Evolutionary conservation across 2,329 filamentous ascomycete species (phyloP), one percentile per base, ranked within the genome.

Genomic region (Capronia americana): DNA sequence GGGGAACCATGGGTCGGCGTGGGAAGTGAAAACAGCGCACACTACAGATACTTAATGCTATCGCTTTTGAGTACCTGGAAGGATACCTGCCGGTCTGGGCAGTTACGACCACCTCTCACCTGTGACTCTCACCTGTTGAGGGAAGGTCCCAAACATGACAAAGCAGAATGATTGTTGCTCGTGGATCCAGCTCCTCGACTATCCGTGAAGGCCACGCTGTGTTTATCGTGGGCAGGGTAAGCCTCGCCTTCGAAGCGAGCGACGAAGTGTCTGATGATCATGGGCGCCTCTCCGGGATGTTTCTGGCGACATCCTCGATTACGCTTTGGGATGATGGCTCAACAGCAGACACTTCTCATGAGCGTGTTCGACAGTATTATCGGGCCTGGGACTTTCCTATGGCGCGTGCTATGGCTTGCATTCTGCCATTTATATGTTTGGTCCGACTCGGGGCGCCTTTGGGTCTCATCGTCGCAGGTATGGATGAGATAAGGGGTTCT

Each of bases 331-430:
- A 17, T 50, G 76, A 76, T 1, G 76, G 74, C 76, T 65, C 23
- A 70, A 70, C 26, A 28, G 44, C 11, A 63, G 72, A n/a, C 71
- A 73, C 57, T 53, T 20, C 61, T 69, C 44, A 67, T 73, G 24
- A 73, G 72, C 17, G 72, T 69, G 2, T 57, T 73, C 14, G 70
- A 70, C 28, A 69, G 71, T 12, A 65, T 70, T 24, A 72, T 73
- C 38, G 69, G 80, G 56, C 84, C 82, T 1, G 82, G 82, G 67
- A 75, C 84, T 1, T 85, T 86, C 71, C 71, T 77, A 85, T 26
- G 83, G 83, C 51, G 78, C 83, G 1, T 83, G 84, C 71, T 77
- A 85, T 26, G 83, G 83, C 51, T 78, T 83, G 1, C 83, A 83
- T 48, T 72, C 48, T 86, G 0, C 44, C 20, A 50, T 38, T 24